Percentiles rank a stretch among this genome's conserved stretches.
These are phyloP conservation scores for Linderina pennispora DNA, from an alignment of 192 early-diverging fungal genomes.

Conservation along the genomic window DNA sequence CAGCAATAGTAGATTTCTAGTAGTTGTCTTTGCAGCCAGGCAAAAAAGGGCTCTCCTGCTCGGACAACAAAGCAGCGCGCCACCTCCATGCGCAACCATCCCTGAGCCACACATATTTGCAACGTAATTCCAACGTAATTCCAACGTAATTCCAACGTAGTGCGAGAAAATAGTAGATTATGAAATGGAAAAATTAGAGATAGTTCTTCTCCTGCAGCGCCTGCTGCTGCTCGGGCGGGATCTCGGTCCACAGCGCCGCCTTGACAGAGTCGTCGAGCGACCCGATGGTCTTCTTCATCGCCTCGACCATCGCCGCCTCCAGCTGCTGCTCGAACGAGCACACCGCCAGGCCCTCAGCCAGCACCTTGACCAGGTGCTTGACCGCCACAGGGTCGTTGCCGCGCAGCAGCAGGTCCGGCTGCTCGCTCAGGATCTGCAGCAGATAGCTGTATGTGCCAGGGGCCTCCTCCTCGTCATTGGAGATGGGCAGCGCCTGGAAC, in stretches of 20 bases:
- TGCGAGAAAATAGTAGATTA: no score
- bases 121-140: no score
- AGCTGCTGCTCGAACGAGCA: constrained; percentile 23
- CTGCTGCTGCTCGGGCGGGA: constrained; percentile 39
- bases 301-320: constrained; percentile 18
- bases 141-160: no score
- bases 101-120: no score
- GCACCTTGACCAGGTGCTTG: constrained; percentile 33
- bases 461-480: constrained; percentile 86
- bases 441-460: constrained; percentile 70
- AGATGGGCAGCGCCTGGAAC: constrained; percentile 76
- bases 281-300: constrained; percentile 19
- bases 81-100: no score
- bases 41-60: no score
- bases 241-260: constrained; percentile 31
- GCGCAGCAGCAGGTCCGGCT: constrained; percentile 31
- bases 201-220: constrained; percentile 36
- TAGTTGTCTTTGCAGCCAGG: no score
- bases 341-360: constrained; percentile 23
- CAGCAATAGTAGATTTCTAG: no score
- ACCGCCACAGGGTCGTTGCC: constrained; percentile 13
- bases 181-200: no score
- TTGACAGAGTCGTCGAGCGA: constrained; percentile 25
- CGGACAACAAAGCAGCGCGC: no score
- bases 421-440: constrained; percentile 55